Evolutionary conservation across 1,284 basidiomycete genomes (phyloP).

Genomic region (Cryptococcus maquisensis): DNA sequence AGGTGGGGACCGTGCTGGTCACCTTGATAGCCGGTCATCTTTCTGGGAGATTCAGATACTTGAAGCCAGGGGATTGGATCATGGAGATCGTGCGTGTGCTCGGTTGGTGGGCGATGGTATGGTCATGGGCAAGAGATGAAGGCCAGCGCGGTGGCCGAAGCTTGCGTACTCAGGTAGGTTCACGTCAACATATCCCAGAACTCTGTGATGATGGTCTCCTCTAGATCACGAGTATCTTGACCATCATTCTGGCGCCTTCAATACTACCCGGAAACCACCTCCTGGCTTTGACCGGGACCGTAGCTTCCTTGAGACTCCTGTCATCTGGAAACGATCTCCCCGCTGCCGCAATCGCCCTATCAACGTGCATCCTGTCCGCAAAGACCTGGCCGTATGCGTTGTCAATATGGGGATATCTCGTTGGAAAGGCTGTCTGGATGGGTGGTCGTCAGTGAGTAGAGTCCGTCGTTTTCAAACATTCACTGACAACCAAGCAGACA

Average conservation of each 20-base stretch:
- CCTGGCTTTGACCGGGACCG: background rate
- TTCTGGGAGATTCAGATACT: background rate
- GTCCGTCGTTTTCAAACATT: no score
- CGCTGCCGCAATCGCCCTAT: background rate
- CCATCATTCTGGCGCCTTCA: constrained; percentile 6
- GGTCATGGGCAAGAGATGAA: constrained; percentile 1
- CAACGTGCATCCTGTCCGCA: background rate
- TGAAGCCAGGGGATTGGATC: background rate
- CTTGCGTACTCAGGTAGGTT: constrained; percentile 8
- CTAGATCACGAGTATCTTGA: constrained; percentile 7
- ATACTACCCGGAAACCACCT: background rate
- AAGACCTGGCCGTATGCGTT: background rate
- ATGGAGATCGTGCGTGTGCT: background rate
- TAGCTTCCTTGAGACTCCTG: background rate
- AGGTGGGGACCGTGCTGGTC: constrained; percentile 10
- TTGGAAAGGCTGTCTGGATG: constrained; percentile 5
- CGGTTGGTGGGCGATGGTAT: constrained; percentile 1
- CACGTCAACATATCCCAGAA: background rate
- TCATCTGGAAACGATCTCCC: background rate
- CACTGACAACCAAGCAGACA: no score
- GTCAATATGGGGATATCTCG: background rate
- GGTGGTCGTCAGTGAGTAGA: no score
- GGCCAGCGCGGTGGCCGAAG: constrained; percentile 6
- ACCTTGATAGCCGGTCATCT: background rate
- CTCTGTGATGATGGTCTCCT: background rate